A percentile compares a stretch with the other conserved stretches of the same genome.
Conservation (phyloP, 148 eudicot species). For the Rhododendron henanense region DNA sequence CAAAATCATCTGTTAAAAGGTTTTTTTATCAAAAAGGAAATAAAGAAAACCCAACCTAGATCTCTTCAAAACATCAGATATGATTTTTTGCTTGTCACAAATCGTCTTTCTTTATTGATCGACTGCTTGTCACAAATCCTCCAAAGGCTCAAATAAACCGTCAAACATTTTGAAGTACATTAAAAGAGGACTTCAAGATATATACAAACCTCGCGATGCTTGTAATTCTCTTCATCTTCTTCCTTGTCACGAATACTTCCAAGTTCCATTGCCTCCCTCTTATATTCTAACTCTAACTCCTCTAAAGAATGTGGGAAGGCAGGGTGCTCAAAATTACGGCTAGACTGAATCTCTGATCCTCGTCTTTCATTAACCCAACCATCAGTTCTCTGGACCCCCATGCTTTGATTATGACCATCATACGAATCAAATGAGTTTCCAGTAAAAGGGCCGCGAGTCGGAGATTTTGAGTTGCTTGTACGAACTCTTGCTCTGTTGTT, state of each 20-base stretch:
- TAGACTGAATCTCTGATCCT: constrained; percentile 45
- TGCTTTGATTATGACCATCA: constrained; percentile 57
- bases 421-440: constrained; percentile 54
- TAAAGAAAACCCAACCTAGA: too few relatives aligned
- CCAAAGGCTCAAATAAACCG: not conserved
- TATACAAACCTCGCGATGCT: constrained; percentile 82
- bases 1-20: not conserved
- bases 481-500: constrained; percentile 78
- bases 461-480: constrained; percentile 87
- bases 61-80: not conserved
- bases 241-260: constrained; percentile 73
- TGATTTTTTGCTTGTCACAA: not conserved
- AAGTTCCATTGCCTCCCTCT: constrained; percentile 75
- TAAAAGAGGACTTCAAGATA: not conserved
- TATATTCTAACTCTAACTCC: constrained; percentile 77
- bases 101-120: not conserved
- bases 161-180: not conserved
- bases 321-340: constrained; percentile 46
- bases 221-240: constrained; percentile 83
- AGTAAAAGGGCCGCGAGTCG: constrained; percentile 52
- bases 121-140: not conserved
- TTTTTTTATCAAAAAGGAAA: not conserved
- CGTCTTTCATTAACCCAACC: constrained; percentile 69
- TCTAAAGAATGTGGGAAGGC: constrained; percentile 57
- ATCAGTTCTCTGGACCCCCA: constrained; percentile 51